A percentile compares a stretch with the other conserved stretches of the same genome.
Evolutionary conservation across 495 filamentous ascomycete genomes (phyloP).

Genomic region (Thermothielavioides terrestris): DNA sequence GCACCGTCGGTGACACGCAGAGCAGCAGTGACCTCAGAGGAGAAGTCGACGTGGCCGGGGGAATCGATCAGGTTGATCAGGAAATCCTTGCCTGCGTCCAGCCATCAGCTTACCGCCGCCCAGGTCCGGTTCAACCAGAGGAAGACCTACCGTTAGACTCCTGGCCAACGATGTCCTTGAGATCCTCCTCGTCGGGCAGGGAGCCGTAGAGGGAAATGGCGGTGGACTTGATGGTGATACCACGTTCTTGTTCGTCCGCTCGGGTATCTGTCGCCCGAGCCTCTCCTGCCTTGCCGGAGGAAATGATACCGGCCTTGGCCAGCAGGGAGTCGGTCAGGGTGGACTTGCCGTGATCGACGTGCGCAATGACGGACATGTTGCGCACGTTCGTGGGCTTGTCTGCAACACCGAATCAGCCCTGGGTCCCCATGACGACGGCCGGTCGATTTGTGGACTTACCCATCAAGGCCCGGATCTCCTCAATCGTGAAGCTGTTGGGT

Average conservation of each 20-base stretch:
- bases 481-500: constrained; percentile 85
- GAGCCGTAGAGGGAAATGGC: constrained; percentile 96
- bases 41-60: constrained; percentile 99
- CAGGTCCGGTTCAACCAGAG: not conserved
- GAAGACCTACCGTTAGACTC: constrained; percentile 53
- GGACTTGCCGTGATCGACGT: constrained; percentile 99
- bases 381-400: constrained; percentile 97
- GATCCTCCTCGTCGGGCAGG: constrained; percentile 70
- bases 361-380: constrained; percentile 99
- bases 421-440: not conserved
- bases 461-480: constrained; percentile 96
- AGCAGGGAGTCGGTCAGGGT: constrained; percentile 98
- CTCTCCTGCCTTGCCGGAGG: constrained; percentile 92
- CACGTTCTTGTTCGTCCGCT: constrained; percentile 95
- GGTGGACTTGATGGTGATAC: constrained; percentile 99
- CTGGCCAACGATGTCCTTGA: constrained; percentile 87
- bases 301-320: constrained; percentile 99
- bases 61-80: constrained; percentile 99
- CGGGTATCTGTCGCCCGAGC: constrained; percentile 94
- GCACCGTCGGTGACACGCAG: constrained; percentile 99
- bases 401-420: constrained; percentile 15
- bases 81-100: constrained; percentile 63
- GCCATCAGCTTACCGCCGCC: constrained; percentile 2
- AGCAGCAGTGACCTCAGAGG: constrained; percentile 97
- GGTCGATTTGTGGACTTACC: constrained; percentile 20